Evolutionary conservation across 2,329 filamentous ascomycete genomes (phyloP), one percentile per base, ranked within the genome.

Genomic region (Chaetomium strumarium): DNA sequence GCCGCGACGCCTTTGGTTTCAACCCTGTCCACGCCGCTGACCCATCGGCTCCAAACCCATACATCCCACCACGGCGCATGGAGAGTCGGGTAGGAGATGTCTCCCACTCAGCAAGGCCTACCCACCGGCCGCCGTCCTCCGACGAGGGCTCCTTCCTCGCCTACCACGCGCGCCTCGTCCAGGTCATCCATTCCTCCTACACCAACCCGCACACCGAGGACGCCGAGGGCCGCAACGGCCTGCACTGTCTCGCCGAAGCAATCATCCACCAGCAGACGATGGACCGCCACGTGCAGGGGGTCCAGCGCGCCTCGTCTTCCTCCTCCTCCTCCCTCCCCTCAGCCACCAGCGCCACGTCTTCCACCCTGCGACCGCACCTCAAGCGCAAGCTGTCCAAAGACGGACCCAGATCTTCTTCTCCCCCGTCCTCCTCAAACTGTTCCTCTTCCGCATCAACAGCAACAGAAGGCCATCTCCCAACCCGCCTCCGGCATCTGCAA

Each of bases 221-320:
- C 56, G 37, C 64, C 1, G 63, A 72, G 5, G 79, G 79, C 5
- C 74, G 77, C 19, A 83, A 83, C 55, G 78, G 74, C 9, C 68
- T 83, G 14, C 79, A 83, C 58, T 80, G 77, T 55, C 72, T 83
- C n/a, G 79, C 79, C 2, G 73, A 75, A 54, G 77, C 75, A 7
- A 72, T 73, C n/a, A 64, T 81, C 1, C 72, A 72, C 57, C 50
- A 65, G 31, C 63, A 66, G 4, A 70, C 68, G 10, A 62, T 67
- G 13, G 66, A 68, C 40, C 54, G 52, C 29, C 57, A 55, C 47
- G 71, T 70, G 45, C 64, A 64, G 17, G 64, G 24, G 4, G 24
- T 24, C 24, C 24, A 24, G 24, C 24, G 24, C 24, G 24, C 24
- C 24, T 24, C 24, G 4, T 24, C 24, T 24, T 24, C 24, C 7